Conservation (phyloP, 2,329 filamentous ascomycete genomes). For the Neofusicoccum sp. region DNA sequence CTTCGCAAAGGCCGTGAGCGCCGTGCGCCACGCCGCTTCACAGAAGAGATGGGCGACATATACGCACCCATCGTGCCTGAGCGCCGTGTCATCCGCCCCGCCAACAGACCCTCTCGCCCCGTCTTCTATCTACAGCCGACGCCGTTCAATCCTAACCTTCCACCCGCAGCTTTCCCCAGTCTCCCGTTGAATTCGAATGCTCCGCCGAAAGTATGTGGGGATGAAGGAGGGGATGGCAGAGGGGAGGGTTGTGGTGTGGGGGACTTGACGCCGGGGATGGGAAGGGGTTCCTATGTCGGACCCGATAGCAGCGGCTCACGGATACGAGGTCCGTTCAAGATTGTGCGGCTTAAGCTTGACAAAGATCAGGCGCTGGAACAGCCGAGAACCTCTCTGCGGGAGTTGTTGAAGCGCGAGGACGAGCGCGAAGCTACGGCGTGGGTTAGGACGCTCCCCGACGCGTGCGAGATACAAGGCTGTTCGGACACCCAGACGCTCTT, state of each 20-base stretch:
- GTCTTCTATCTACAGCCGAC: background rate
- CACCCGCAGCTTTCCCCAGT: constrained; percentile 12
- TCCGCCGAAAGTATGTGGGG: too few species aligned
- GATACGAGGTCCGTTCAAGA: background rate
- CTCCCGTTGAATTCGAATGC: background rate
- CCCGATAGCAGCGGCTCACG: background rate
- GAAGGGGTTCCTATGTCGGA: background rate
- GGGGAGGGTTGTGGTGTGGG: background rate
- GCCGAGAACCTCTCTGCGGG: background rate
- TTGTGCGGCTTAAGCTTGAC: background rate
- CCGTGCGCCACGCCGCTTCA: background rate
- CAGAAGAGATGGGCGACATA: background rate
- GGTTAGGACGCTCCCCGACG: background rate
- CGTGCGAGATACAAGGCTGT: background rate
- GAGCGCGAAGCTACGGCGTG: background rate
- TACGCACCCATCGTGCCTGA: background rate
- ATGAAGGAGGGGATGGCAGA: background rate
- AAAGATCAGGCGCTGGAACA: too few species aligned
- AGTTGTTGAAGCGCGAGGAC: background rate
- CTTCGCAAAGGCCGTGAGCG: background rate
- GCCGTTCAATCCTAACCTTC: constrained; percentile 7
- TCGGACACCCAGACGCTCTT: background rate
- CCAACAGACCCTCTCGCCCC: background rate
- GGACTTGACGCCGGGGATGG: background rate
- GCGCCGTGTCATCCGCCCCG: background rate